Base-by-base conservation (phyloP, 129 eudicot genomes). In the Saussurea involucrata region DNA sequence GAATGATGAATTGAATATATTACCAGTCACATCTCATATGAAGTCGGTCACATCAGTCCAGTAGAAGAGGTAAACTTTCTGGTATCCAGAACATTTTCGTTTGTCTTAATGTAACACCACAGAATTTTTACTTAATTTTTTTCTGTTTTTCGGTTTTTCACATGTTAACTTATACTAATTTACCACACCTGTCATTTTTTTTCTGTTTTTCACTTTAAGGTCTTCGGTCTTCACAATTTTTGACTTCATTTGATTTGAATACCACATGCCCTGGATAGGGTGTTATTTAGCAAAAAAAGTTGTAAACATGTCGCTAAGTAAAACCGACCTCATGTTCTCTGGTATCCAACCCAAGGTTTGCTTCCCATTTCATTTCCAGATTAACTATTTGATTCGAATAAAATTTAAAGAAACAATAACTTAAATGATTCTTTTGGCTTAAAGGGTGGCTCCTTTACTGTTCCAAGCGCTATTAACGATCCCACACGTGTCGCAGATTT, bases 21-120 rank as follows among this genome's bases (percentile, higher is more conserved):
- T 87, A 76, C 92, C 97, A 0, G 81, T 92, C 57, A 89, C 97
- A 76, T 89, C 95, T 21, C 92, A 89, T 80, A 85, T 92, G 86
- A 89, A 78, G 82, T 87, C 95, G 24, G 74, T 92, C 40, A 68
- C 79, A 21, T 87, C 82, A 58, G 82, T 75, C 78, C 84, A 15
- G 83, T 67, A 64, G 57, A 74, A 64, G 88, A 87, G 89, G 95
- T 92, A 85, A 21, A 71, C 27, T 71, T 21, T 74, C 57, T 20
- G 32, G 28, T 37, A 66, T 68, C 66, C 12, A 36, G 34, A 31
- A 64, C 42, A 31, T 58, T 33, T 1, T 68, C 28, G 34, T 49
- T 25, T 49, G 44, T 36, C 20, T 13, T 33, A 63, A 24, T 28
- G 17, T 6, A 36, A 24, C 32, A 31, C 28, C 4, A 13, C 2